Base-by-base conservation (phyloP, 2,329 filamentous ascomycete species). In the Penicillium sp. region DNA sequence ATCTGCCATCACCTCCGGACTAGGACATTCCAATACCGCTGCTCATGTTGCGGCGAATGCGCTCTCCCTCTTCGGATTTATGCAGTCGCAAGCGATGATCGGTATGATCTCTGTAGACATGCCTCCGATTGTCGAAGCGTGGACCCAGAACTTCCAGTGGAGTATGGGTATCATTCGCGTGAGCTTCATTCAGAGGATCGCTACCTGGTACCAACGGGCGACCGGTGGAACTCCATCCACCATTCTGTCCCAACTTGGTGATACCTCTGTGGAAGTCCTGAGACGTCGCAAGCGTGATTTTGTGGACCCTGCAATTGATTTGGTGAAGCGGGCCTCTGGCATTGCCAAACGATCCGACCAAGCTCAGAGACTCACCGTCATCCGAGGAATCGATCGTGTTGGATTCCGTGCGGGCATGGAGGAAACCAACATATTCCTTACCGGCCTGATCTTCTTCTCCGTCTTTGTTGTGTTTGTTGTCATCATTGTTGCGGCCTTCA, bases 61-160 rank as follows among this genome's bases (percentile, higher is more conserved):
- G 3, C 80, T 96, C 55, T 93, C 91, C n/a, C 83, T 97, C 27
- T 95, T 95, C 67, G 83, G 87, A 53, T 96, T 93, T 72, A 95
- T 96, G 79, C 92, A 97, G 72, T 84, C 89, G 4, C 91, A 95
- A 72, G 91, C 92, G 22, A 89, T 96, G 71, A 78, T 95, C 62
- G 91, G 91, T 56, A 85, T 96, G 71, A 88, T 86, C 46, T 82
- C 86, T 16, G 86, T 96, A 12, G 77, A 79, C 38, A 80, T 95
- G 46, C 92, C 92, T 9, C 92, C 92, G 0, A 88, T 95, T 53
- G 92, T 95, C 46, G 80, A 88, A 63, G 81, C 91, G 0, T 97
- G 92, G 92, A 95, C 91, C 1, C 91, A 96, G 73, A 92, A 96
- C 73, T 96, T 97, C 75, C 88, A 95, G 67, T 97, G 92, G 92